Base-by-base conservation (phyloP, 768 basidiomycete species). In the Serendipita sp. region DNA sequence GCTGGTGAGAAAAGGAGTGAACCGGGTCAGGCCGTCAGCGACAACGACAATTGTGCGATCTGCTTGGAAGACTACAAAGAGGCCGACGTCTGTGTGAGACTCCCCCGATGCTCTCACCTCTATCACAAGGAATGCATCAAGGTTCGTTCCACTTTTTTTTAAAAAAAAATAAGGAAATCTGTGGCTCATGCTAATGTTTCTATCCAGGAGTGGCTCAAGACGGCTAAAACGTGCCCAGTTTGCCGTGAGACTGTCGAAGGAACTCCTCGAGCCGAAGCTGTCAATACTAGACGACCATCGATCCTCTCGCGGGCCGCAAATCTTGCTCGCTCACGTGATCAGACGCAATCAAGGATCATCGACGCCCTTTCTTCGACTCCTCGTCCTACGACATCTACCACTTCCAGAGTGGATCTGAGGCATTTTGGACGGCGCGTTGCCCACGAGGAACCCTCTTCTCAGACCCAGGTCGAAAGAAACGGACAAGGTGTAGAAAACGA, bases 91-190 rank as follows among this genome's bases (percentile, higher is more conserved):
- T 54, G 53, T 32, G 32, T 32, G 30, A 54, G 32, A 30, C 30
- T 54, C 16, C 53, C 53, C 32, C 53, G 53, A 32, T 54, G 53
- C 53, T 54, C 30, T 13, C 53, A 54, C 53, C 32, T 54, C 24
- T 54, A 54, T 54, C 53, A 54, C 53, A 54, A 54, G 2, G 53
- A 54, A n/a, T 54, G 53, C 53, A 30, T 54, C 13, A 54, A 54
- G 53, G 53, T 54, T n/a, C 24, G 24, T 54, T 54, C 32, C 13
- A n/a, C 2, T 54, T 54, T 54, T 28, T 11, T 32, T 28, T 13
- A 1, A 2, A 13, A 13, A 13, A 46, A 13, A 46, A 46, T 2
- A 32, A 30, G 13, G 53, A 13, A 30, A 54, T 2, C 24, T 54
- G 32, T 32, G 16, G 15, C 16, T 54, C 13, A 54, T 54, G 24